Percentiles rank a stretch among this genome's conserved stretches.
Conservation (phyloP, 805 yeast species). For the Barnettozyma siamensis region DNA sequence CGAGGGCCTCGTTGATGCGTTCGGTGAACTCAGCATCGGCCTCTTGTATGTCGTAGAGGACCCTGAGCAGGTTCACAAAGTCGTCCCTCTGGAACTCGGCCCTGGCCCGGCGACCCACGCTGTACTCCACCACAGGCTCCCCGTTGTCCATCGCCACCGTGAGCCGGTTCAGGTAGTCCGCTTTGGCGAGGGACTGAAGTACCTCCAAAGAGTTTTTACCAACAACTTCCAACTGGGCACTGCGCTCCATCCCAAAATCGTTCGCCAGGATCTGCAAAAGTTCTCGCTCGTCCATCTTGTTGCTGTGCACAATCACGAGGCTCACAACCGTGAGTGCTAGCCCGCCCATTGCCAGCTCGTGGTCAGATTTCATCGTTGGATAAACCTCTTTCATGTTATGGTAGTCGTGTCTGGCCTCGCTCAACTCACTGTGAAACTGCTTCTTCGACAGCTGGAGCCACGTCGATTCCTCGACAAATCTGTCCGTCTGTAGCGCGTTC, state of each 20-base stretch:
- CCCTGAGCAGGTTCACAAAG: conserved; percentile 19
- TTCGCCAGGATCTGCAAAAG: conserved; percentile 33
- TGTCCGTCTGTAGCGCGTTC: conserved; percentile 11
- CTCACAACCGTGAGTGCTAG: conserved; percentile 18
- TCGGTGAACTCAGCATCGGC: conserved; percentile 14
- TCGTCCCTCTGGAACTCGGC: conserved; percentile 23
- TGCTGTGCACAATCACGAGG: conserved; percentile 20
- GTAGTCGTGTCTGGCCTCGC: conserved; percentile 22
- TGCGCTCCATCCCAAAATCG: conserved; percentile 27
- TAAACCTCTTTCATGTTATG: conserved; percentile 14
- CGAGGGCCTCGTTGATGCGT: conserved; percentile 13
- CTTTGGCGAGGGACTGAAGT: conserved; percentile 21
- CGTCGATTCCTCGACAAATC: conserved; percentile 14
- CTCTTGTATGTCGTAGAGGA: conserved; percentile 16
- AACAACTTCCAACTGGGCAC: conserved; percentile 8
- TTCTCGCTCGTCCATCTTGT: conserved; percentile 35
- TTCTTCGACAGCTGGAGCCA: conserved; percentile 11
- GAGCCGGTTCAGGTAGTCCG: conserved; percentile 21
- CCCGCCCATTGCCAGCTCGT: conserved; percentile 17
- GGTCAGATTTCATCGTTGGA: conserved; percentile 16
- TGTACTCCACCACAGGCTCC: conserved; percentile 26
- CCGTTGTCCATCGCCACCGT: conserved; percentile 14
- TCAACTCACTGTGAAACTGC: conserved; percentile 20
- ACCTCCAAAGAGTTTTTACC: conserved; percentile 16
- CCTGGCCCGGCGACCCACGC: conserved; percentile 25